These are phyloP conservation scores for Blastobotrys illinoisensis DNA, from an alignment of 1,139 yeast genomes.

Conservation along the genomic window DNA sequence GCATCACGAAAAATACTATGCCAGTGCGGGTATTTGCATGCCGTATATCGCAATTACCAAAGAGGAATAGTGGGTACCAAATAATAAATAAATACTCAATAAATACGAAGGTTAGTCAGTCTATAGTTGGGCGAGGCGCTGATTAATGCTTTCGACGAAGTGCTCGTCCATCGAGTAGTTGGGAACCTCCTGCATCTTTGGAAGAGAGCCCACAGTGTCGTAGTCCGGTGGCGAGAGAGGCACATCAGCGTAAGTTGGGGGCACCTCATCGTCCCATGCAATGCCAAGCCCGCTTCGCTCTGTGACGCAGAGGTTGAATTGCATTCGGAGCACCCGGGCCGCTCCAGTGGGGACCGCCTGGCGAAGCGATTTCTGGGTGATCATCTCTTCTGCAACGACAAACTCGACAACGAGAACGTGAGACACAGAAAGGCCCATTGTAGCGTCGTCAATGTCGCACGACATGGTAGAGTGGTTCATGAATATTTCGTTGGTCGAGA, in stretches of 20 bases:
- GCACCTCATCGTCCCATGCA: slow-evolving; percentile 99
- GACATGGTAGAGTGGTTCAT: slow-evolving; percentile 52
- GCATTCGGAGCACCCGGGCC: slow-evolving; percentile 92
- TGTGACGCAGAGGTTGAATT: slow-evolving; percentile 70
- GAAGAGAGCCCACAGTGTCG: slow-evolving; percentile 30
- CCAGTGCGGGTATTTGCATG: not conserved
- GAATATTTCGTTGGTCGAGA: slow-evolving; percentile 53
- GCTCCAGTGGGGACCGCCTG: slow-evolving; percentile 66
- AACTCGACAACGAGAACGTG: slow-evolving; percentile 79
- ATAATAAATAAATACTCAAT: not conserved
- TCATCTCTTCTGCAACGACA: slow-evolving; percentile 85
- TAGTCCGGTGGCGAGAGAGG: slow-evolving; percentile 85
- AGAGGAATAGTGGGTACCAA: too few relatives aligned
- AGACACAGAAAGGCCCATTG: slow-evolving; percentile 65
- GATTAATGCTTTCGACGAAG: slow-evolving; percentile 12
- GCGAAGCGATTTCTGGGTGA: slow-evolving; percentile 30
- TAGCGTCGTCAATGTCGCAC: slow-evolving; percentile 80
- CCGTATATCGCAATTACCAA: too few relatives aligned
- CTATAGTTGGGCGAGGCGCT: slow-evolving; percentile 10
- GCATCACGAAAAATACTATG: not conserved
- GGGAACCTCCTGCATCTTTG: slow-evolving; percentile 29
- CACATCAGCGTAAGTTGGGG: slow-evolving; percentile 89
- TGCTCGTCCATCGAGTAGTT: slow-evolving; percentile 9
- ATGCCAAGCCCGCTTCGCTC: slow-evolving; percentile 94
- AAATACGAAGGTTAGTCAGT: not conserved